Evolutionary conservation across 2,329 filamentous ascomycete genomes (phyloP), one percentile per base, ranked within the genome.

Genomic region (Orbilia ellipsospora): DNA sequence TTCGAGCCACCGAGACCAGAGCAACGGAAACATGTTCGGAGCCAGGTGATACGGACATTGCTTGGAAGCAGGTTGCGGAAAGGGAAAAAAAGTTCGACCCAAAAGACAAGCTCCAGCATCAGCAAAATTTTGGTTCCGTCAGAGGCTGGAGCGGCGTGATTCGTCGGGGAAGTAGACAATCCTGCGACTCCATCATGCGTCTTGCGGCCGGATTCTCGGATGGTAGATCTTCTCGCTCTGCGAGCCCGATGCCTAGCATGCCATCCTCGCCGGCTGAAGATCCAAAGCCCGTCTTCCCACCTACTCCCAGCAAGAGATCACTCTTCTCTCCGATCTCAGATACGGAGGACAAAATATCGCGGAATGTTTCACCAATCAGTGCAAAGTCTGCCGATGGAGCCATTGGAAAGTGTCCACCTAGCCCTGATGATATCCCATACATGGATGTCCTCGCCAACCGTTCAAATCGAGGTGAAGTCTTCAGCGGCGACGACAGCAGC

Each of bases 361-460:
- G 60, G 31, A 60, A 75, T 26, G 68, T 44, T 60, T 72, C 62
- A 48, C 76, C 51, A 1, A 77, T 79, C 28, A 74, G 77, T 36
- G 77, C 73, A 13, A 77, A 77, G 59, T 51, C 77, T 75, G 10
- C 52, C 62, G 64, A 78, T 50, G 65, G 44, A 23, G 42, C 40
- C 23, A 28, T 77, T 31, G 66, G 68, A 16, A 65, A 77, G 23
- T 79, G 78, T 26, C 75, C 78, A 50, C 77, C 77, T 13, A 79
- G 78, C 50, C 78, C 78, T 8, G 78, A 80, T 42, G 78, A 78
- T 54, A 62, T 73, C 26, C 44, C 73, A 23, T 78, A 78, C 15
- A 69, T 77, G 45, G 77, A 77, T 44, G 68, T 73, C 28, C 54
- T 73, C 13, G 63, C 73, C 61, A 69, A 52, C 13, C 68, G 64